Conservation (phyloP, 805 yeast species). For the Wickerhamiella spandovensis region DNA sequence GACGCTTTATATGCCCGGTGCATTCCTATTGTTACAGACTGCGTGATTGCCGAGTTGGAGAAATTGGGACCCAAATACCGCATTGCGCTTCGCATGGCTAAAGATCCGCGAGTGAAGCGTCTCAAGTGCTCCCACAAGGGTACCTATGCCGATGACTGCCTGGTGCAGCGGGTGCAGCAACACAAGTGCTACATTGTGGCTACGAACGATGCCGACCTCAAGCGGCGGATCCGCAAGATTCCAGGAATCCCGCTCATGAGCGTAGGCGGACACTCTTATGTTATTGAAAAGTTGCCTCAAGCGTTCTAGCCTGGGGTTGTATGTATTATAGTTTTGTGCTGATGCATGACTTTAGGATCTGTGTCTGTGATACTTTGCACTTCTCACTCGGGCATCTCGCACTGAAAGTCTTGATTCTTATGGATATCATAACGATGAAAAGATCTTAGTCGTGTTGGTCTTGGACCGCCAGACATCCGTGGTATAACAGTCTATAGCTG, state of each 20-base stretch:
- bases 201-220: constrained; percentile 93
- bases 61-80: constrained; percentile 90
- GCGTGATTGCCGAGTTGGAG: constrained; percentile 96
- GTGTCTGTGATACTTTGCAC: not conserved
- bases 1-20: constrained; percentile 89
- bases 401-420: too few relatives aligned
- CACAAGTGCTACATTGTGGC: constrained; percentile 97
- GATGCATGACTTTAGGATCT: not conserved
- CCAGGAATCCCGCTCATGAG: constrained; percentile 97
- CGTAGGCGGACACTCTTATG: constrained; percentile 87
- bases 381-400: too few relatives aligned
- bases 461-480: too few relatives aligned
- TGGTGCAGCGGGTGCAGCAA: constrained; percentile 84
- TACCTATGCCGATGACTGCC: constrained; percentile 95
- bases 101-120: constrained; percentile 82
- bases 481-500: too few relatives aligned
- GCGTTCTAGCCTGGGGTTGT: constrained; percentile 37
- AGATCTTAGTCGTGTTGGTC: too few relatives aligned
- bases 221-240: constrained; percentile 84
- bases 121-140: constrained; percentile 87
- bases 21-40: constrained; percentile 89
- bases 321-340: too few relatives aligned
- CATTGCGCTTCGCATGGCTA: constrained; percentile 83
- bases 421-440: too few relatives aligned
- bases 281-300: constrained; percentile 88